phyloP scores from a whole-genome alignment of 2,329 filamentous ascomycete species.

The Laburnicola sp. region DNA sequence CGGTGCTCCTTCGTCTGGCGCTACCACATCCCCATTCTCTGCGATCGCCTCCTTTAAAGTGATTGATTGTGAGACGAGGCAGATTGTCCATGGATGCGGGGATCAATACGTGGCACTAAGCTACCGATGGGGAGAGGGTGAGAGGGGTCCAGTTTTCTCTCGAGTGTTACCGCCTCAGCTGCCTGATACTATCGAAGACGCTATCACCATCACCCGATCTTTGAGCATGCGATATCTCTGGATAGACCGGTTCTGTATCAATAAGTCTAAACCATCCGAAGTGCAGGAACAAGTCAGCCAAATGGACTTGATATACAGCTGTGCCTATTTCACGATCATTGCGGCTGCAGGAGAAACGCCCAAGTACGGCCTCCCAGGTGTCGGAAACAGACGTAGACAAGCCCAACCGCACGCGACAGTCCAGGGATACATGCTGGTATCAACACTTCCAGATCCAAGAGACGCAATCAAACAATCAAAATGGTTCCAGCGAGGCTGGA shows the following conservation, averaged over 20 bases:
- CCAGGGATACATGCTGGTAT: background rate
- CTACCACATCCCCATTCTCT: background rate
- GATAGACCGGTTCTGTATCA: slow-evolving; percentile 2
- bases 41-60: background rate
- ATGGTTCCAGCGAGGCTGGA: slow-evolving; percentile 2
- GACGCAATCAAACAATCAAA: background rate
- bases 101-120: slow-evolving; percentile 5
- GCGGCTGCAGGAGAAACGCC: slow-evolving; percentile 21
- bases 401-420: background rate
- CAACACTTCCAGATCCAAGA: background rate
- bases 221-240: background rate
- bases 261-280: background rate
- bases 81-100: background rate
- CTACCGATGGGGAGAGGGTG: slow-evolving; percentile 8
- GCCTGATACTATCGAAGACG: slow-evolving; percentile 3
- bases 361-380: slow-evolving; percentile 8
- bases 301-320: slow-evolving; percentile 16
- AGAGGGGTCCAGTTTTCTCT: too few species aligned
- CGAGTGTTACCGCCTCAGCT: background rate
- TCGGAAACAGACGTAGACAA: background rate
- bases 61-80: slow-evolving; percentile 4
- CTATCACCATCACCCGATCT: background rate
- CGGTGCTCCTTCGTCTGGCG: too few species aligned
- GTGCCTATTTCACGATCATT: slow-evolving; percentile 17
- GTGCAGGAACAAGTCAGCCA: slow-evolving; percentile 5